Conservation (phyloP, 2,329 filamentous ascomycete genomes). For the Arthrobotrys iridis region DNA sequence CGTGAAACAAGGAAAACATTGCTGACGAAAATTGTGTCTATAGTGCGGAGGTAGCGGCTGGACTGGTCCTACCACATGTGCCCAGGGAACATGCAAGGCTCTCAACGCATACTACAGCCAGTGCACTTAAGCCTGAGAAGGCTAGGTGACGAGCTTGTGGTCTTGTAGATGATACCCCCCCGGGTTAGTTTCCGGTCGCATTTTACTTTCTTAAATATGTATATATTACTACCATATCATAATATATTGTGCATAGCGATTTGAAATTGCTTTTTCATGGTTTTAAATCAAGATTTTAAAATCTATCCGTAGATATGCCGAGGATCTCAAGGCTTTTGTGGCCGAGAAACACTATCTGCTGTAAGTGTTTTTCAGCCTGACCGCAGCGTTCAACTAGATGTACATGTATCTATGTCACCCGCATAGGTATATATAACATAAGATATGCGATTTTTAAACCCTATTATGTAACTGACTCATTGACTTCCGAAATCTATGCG, state of each 20-base stretch:
- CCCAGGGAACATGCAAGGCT: slow-evolving; percentile 30
- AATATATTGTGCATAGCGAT: slow-evolving; percentile 42
- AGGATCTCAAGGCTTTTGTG: background rate
- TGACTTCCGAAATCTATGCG: background rate
- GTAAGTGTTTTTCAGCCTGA: background rate
- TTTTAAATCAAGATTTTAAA: background rate
- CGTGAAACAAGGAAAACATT: background rate
- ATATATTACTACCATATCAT: slow-evolving; percentile 37
- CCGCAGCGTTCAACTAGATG: background rate
- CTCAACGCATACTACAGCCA: slow-evolving; percentile 48
- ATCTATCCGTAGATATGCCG: slow-evolving; percentile 1
- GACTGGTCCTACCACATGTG: slow-evolving; percentile 47
- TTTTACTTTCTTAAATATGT: slow-evolving; percentile 36
- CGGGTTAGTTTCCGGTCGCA: slow-evolving; percentile 5
- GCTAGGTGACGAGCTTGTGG: background rate
- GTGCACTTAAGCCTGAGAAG: slow-evolving; percentile 18
- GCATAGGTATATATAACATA: background rate
- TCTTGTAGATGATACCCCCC: slow-evolving; percentile 4
- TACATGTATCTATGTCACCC: background rate
- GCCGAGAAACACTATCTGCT: background rate
- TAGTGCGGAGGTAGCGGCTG: slow-evolving; percentile 58
- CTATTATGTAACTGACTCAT: background rate
- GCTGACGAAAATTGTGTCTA: slow-evolving; percentile 26
- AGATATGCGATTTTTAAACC: background rate
- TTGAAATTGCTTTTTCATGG: slow-evolving; percentile 30